These are phyloP conservation scores for Lasiodiplodia citricola DNA, from an alignment of 2,329 filamentous ascomycete species.

Conservation along the genomic window DNA sequence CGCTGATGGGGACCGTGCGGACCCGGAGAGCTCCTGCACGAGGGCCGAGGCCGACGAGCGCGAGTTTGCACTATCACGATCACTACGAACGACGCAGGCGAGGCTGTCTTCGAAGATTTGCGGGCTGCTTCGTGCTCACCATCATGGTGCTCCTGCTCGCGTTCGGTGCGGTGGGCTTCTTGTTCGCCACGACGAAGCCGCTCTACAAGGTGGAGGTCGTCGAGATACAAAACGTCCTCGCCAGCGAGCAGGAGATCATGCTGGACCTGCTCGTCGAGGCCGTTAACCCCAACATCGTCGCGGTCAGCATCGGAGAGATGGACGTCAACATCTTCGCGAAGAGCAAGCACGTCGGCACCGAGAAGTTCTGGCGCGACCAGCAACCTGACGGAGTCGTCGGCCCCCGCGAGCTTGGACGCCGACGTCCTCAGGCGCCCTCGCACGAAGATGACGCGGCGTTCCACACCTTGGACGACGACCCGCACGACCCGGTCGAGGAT, in stretches of 20 bases:
- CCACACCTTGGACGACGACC: constrained; percentile 54
- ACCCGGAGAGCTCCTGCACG: constrained; percentile 60
- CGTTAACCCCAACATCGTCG: constrained; percentile 90
- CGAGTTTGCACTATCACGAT: constrained; percentile 72
- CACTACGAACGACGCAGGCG: constrained; percentile 64
- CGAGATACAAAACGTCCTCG: constrained; percentile 86
- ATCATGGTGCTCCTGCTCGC: constrained; percentile 81
- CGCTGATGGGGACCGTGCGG: constrained; percentile 71
- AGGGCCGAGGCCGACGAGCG: constrained; percentile 57
- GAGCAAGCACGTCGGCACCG: constrained; percentile 80
- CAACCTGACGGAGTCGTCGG: constrained; percentile 30
- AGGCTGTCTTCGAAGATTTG: constrained; percentile 73
- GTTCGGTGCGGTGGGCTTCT: constrained; percentile 84
- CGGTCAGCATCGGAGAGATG: constrained; percentile 82
- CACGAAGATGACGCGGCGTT: not conserved
- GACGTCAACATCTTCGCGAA: constrained; percentile 95
- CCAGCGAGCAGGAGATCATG: constrained; percentile 94
- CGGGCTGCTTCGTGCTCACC: constrained; percentile 85
- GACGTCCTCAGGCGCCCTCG: not conserved
- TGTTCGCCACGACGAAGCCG: constrained; percentile 90
- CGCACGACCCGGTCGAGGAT: constrained; percentile 69
- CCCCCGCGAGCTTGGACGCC: not conserved
- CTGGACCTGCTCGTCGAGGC: constrained; percentile 87
- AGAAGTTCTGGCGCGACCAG: constrained; percentile 50
- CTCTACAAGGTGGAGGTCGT: constrained; percentile 78